Percentiles rank a stretch among this genome's conserved stretches.
Conservation (phyloP, 352 stramenopile species). For the Phytophthora rubi region DNA sequence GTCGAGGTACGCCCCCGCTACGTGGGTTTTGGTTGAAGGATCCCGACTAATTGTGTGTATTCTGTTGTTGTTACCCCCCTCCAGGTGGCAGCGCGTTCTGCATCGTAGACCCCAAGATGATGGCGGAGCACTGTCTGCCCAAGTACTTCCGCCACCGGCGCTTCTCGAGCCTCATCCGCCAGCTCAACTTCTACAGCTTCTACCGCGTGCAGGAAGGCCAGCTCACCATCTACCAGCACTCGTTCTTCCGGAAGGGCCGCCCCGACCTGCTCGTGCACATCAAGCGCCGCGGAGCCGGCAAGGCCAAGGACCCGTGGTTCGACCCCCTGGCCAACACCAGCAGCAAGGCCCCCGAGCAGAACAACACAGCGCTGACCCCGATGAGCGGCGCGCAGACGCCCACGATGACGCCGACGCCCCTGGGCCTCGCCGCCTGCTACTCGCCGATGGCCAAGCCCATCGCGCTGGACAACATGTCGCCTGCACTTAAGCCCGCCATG, state of each 20-base stretch:
- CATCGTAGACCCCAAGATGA: conserved; percentile 90
- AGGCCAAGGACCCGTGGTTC: conserved; percentile 88
- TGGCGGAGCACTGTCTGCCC: conserved; percentile 87
- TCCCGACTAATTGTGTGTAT: not conserved
- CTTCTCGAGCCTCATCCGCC: conserved; percentile 89
- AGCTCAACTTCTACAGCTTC: conserved; percentile 94
- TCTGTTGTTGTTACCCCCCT: not conserved
- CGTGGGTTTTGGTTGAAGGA: not conserved
- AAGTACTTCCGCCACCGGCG: conserved; percentile 92
- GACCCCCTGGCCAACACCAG: conserved; percentile 62
- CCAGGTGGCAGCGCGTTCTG: conserved; percentile 89
- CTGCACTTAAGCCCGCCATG: conserved; percentile 77
- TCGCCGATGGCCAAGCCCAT: conserved; percentile 84
- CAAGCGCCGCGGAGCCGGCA: conserved; percentile 81
- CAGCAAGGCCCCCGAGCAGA: conserved; percentile 22
- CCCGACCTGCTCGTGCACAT: conserved; percentile 86
- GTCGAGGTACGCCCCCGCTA: conserved; percentile 44
- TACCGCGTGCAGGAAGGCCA: conserved; percentile 90
- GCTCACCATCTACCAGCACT: conserved; percentile 88
- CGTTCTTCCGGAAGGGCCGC: conserved; percentile 83
- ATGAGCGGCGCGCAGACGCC: conserved; percentile 30
- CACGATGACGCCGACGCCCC: conserved; percentile 29
- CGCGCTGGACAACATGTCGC: conserved; percentile 86
- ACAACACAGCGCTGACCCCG: conserved; percentile 4
- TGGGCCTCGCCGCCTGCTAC: conserved; percentile 64